Evolutionary conservation across 805 yeast species (phyloP), one percentile per base, ranked within the genome.

Genomic region (Candida ipomoeae): DNA sequence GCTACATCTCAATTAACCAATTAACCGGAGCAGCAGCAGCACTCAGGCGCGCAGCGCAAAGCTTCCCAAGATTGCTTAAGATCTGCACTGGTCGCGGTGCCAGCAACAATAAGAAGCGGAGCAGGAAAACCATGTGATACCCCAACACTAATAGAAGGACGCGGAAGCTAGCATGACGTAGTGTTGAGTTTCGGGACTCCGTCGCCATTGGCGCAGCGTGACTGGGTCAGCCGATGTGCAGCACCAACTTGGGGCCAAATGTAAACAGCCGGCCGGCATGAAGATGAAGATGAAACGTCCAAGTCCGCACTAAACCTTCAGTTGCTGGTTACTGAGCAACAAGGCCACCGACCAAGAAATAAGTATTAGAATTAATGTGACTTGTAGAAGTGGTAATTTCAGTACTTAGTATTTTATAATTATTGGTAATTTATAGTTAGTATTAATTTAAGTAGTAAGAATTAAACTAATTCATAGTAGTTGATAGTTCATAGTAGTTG

Each of bases 1-100:
- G 78, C 53, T 71, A 13, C 31, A 46, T 14, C 8, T 44, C 32
- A 18, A 18, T 18, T 42, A 34, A 20, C 3, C 21, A 20, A 20
- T 20, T 20, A 5, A 26, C 11, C 11, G 29, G 29, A 15, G 20
- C 14, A 8, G 14, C n/a, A 23, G 34, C 26, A 11, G 26, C 40
- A 11, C 26, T 20, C 40, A 8, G 7, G 39, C 21, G 17, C 29
- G 29, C 13, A 26, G 35, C 15, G 35, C 15, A 33, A n/a, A 7
- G 35, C 35, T 14, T 33, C n/a, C 15, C 15, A n/a, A n/a, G 15
- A 33, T 33, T 33, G 35, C 35, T 14, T n/a, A 8, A 17, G 39
- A 36, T 36, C 3, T 37, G 7, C 20, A 37, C 10, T 14, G 13
- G 26, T 20, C 21, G 32, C 42, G 23, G 18, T 7, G 4, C 39